Percentiles rank a stretch among this genome's conserved stretches.
Evolutionary conservation across 2,329 filamentous ascomycete species (phyloP).

Genomic region (Aspergillus tanneri): DNA sequence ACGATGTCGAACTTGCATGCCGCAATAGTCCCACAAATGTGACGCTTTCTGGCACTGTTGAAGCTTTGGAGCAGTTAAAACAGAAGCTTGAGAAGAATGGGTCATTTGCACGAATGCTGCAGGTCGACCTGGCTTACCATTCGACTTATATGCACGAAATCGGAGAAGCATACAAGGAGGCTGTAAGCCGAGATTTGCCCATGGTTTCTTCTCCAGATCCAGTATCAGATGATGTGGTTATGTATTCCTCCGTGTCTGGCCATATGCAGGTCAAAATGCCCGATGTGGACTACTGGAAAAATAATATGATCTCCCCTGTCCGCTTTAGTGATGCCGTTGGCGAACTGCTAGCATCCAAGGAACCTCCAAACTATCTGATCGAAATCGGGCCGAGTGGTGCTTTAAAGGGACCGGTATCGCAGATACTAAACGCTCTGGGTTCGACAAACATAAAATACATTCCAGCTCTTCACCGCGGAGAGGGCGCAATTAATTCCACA

Average conservation of each 20-base stretch:
- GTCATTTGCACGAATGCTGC: conserved; percentile 9
- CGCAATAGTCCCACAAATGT: conserved; percentile 18
- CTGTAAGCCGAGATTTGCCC: neutral
- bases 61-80: conserved; percentile 9
- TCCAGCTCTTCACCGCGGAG: neutral
- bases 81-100: conserved; percentile 3
- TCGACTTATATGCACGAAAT: conserved; percentile 1
- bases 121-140: conserved; percentile 24
- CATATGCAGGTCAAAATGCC: neutral
- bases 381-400: conserved; percentile 12
- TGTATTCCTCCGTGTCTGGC: conserved; percentile 11
- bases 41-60: conserved; percentile 18
- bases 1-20: conserved; percentile 16
- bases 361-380: neutral
- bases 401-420: conserved; percentile 6
- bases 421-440: neutral
- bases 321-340: neutral
- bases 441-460: neutral
- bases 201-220: neutral
- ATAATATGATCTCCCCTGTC: conserved; percentile 1
- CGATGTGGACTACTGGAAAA: conserved; percentile 1
- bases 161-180: conserved; percentile 1
- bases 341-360: neutral
- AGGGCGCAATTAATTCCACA: neutral
- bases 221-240: neutral